Percentiles rank a stretch among this genome's conserved stretches.
Conservation (phyloP, 139 green algal genomes). For the Spirogloea muscicola region DNA sequence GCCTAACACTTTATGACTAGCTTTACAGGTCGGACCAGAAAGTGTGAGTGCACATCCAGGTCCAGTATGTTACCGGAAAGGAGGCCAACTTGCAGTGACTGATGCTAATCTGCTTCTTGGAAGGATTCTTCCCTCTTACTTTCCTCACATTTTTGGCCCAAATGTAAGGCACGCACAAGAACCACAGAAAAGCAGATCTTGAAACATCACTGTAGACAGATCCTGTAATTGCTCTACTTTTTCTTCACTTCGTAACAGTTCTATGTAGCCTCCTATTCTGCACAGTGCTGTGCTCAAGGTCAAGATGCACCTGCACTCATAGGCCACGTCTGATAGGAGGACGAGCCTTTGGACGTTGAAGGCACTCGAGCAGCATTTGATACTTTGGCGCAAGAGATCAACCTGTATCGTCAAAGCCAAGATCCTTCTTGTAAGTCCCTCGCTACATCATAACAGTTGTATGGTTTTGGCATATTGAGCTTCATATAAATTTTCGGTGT, state of each 20-base stretch:
- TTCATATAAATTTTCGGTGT: too few relatives aligned
- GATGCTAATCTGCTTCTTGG: conserved; percentile 93
- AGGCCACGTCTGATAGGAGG: too few relatives aligned
- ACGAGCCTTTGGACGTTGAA: conserved; percentile 48
- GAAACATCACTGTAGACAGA: too few relatives aligned
- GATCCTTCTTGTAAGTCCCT: too few relatives aligned
- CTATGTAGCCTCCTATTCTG: too few relatives aligned
- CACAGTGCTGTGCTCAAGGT: too few relatives aligned
- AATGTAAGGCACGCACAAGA: conserved; percentile 14
- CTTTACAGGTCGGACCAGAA: conserved; percentile 86
- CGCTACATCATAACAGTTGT: conserved; percentile 6
- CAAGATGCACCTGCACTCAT: too few relatives aligned
- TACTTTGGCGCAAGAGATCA: conserved; percentile 32
- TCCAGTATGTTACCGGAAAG: conserved; percentile 93
- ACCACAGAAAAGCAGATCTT: too few relatives aligned
- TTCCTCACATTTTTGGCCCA: conserved; percentile 87
- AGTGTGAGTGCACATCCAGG: conserved; percentile 89
- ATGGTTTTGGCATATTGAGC: background rate
- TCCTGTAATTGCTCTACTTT: too few relatives aligned
- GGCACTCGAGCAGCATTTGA: conserved; percentile 28
- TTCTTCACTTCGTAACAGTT: too few relatives aligned
- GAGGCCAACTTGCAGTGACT: conserved; percentile 82
- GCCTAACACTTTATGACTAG: too few relatives aligned
- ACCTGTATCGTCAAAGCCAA: conserved; percentile 2
- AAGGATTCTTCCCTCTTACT: conserved; percentile 84